Evolutionary conservation across 106 monocot genomes (phyloP).

Genomic region (Apostasia shenzhenica): DNA sequence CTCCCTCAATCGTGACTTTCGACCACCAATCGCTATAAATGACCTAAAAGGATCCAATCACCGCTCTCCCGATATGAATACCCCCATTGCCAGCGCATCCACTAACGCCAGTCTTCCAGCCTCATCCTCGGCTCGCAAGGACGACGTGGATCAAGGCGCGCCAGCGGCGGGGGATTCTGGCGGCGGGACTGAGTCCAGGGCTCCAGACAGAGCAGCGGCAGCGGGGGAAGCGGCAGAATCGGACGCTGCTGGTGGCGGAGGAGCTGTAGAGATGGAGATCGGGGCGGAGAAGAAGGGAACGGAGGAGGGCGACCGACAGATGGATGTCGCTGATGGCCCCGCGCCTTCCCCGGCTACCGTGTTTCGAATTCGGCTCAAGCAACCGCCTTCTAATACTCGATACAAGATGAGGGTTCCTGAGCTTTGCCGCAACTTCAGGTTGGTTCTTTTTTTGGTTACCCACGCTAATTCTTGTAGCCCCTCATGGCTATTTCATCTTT

Average conservation of each 20-base stretch:
- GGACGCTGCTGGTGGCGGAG: background rate
- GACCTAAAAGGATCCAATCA: conserved; percentile 24
- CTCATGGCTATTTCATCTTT: no score
- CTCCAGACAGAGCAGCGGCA: background rate
- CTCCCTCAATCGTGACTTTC: conserved; percentile 22
- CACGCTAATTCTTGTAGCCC: no score
- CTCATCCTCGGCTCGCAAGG: conserved; percentile 3
- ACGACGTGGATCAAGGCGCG: conserved; percentile 2
- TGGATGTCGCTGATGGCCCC: conserved; percentile 34
- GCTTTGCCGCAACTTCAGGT: conserved; percentile 98
- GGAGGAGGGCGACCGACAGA: conserved; percentile 35
- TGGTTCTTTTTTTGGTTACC: background rate
- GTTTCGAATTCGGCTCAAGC: conserved; percentile 86
- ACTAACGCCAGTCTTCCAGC: background rate
- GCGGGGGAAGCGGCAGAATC: background rate
- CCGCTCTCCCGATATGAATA: conserved; percentile 21
- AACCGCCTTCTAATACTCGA: conserved; percentile 59
- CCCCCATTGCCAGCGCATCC: conserved; percentile 13
- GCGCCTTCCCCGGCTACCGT: conserved; percentile 57
- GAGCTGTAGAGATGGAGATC: conserved; percentile 16
- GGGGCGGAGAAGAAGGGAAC: conserved; percentile 7
- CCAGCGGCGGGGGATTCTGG: conserved; percentile 12
- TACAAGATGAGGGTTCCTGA: conserved; percentile 98
- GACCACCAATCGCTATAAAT: conserved; percentile 35
- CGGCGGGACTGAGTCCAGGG: background rate